These are phyloP conservation scores for Plasmodium yoelii DNA, from an alignment of 169 alveolate genomes.

Conservation along the genomic window DNA sequence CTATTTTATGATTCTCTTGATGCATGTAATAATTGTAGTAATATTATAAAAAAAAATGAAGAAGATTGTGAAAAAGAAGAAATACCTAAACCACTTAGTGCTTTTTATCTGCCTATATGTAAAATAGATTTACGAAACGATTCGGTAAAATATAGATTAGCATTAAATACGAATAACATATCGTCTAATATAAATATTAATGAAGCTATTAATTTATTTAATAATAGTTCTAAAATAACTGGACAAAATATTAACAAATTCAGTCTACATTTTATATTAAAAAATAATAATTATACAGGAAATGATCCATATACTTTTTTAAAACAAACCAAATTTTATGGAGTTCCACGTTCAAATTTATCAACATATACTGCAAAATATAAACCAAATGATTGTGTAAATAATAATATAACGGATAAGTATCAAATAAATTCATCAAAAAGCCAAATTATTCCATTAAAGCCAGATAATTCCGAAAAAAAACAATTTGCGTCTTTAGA, in stretches of 20 bases:
- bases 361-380: constrained; percentile 46
- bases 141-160: constrained; percentile 63
- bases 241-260: constrained; percentile 67
- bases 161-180: constrained; percentile 25
- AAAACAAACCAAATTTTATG: constrained; percentile 46
- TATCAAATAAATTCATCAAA: constrained; percentile 23
- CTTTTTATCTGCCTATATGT: constrained; percentile 41
- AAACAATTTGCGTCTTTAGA: constrained; percentile 35
- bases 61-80: constrained; percentile 4
- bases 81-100: constrained; percentile 55
- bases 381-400: neutral
- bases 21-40: constrained; percentile 42
- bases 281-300: constrained; percentile 47
- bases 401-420: constrained; percentile 3
- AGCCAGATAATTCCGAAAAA: neutral
- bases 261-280: constrained; percentile 53
- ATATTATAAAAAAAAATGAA: constrained; percentile 40
- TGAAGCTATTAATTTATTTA: constrained; percentile 65
- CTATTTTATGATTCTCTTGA: constrained; percentile 55
- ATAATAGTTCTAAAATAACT: constrained; percentile 45
- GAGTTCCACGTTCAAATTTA: constrained; percentile 52
- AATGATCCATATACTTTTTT: constrained; percentile 26
- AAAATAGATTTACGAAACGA: constrained; percentile 50
- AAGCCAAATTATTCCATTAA: constrained; percentile 36
- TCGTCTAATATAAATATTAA: constrained; percentile 45